Conservation (phyloP, 2,329 filamentous ascomycete genomes). For the Colletotrichum paranaense region DNA sequence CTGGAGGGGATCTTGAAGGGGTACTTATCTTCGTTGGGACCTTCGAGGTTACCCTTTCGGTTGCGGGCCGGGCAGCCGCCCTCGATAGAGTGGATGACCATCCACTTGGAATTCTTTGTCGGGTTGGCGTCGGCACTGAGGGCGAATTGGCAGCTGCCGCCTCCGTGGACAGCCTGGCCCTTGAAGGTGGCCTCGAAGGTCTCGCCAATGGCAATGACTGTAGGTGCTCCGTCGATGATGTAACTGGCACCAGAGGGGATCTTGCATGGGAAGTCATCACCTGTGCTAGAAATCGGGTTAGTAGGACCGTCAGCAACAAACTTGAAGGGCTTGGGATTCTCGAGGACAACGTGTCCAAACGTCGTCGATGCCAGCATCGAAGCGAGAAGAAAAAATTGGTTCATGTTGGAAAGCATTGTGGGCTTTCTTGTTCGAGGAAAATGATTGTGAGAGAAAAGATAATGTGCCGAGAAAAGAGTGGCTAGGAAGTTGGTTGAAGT, state of each 20-base stretch:
- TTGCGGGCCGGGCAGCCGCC: conserved; percentile 27
- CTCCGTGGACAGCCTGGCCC: conserved; percentile 29
- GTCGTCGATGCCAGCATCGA: conserved; percentile 13
- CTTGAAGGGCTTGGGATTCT: conserved; percentile 29
- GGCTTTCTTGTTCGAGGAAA: not conserved
- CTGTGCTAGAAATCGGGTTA: conserved; percentile 22
- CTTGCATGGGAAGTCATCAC: conserved; percentile 30
- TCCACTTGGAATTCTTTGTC: conserved; percentile 25
- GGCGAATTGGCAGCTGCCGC: conserved; percentile 27
- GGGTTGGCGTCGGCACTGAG: conserved; percentile 16
- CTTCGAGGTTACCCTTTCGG: conserved; percentile 30
- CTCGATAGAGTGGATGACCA: conserved; percentile 31
- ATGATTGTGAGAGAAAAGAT: not conserved
- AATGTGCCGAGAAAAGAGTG: not conserved
- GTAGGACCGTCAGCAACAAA: conserved; percentile 24
- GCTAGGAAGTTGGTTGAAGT: no score
- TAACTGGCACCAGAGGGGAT: conserved; percentile 8
- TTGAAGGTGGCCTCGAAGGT: conserved; percentile 21
- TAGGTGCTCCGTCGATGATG: conserved; percentile 21
- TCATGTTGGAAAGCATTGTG: not conserved
- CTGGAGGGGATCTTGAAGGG: conserved; percentile 17
- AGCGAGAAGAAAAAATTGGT: not conserved
- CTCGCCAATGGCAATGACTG: conserved; percentile 21
- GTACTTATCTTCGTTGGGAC: conserved; percentile 24
- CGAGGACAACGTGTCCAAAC: conserved; percentile 25